Percentiles rank a stretch among this genome's conserved stretches.
Evolutionary conservation across 148 eudicot genomes (phyloP).

Genomic region (Chenopodium quinoa): DNA sequence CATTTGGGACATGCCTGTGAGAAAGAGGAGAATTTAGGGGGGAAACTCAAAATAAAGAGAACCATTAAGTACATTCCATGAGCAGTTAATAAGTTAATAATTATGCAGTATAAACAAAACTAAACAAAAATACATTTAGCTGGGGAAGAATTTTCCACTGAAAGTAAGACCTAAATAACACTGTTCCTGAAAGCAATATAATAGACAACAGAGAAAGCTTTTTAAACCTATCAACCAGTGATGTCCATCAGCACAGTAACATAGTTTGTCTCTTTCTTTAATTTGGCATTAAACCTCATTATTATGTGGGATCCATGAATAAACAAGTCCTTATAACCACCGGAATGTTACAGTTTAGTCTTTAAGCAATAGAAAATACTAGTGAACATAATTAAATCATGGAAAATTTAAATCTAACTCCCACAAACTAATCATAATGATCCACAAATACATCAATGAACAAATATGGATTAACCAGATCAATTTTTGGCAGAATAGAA

Average conservation of each 20-base stretch:
- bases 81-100: slow-evolving; percentile 7
- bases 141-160: not conserved
- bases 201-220: slow-evolving; percentile 16
- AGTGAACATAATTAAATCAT: slow-evolving; percentile 3
- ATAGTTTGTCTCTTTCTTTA: not conserved
- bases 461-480: not conserved
- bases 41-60: not conserved
- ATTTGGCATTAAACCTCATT: slow-evolving; percentile 7
- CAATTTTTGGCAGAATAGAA: not conserved
- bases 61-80: not conserved
- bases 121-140: not conserved
- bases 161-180: slow-evolving; percentile 9
- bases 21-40: not conserved
- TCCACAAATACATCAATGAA: not conserved
- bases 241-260: slow-evolving; percentile 15
- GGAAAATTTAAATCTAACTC: slow-evolving; percentile 4
- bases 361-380: slow-evolving; percentile 1
- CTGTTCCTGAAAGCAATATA: slow-evolving; percentile 8
- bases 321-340: slow-evolving; percentile 15
- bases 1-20: slow-evolving; percentile 17
- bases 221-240: not conserved
- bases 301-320: slow-evolving; percentile 25
- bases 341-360: slow-evolving; percentile 13
- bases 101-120: not conserved
- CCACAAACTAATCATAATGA: slow-evolving; percentile 4